Evolutionary conservation across 2,329 filamentous ascomycete genomes (phyloP), one percentile per base, ranked within the genome.

Genomic region (Colletotrichum euphorbiae): DNA sequence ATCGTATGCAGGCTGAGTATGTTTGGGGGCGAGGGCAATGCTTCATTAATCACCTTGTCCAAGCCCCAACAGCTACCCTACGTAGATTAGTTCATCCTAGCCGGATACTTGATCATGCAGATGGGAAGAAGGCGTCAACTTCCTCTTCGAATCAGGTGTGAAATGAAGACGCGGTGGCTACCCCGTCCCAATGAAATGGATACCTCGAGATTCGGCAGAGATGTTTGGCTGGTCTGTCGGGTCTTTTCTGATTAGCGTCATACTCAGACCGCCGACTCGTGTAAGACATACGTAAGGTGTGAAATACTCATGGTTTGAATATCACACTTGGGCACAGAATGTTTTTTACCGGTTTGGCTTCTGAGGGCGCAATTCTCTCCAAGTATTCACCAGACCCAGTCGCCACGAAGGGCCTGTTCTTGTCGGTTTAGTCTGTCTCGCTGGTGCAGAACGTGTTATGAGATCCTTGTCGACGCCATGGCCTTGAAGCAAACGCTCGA

Each of bases 51-150:
- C 48, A 36, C 28, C 21, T 40, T 19, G 13, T 46, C 12, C 52
- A n/a, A 45, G 40, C 21, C 50, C 61, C 52, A 52, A 33, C 31
- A 64, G 45, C 36, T 64, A 63, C 60, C 52, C 31, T 19, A 63
- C 38, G 36, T 43, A 57, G 59, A 45, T 51, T 58, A 51, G 60
- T 52, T 46, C 31, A 15, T 12, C 12, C 19, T 8, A 36, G 42
- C 38, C 43, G 31, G 21, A 33, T 24, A 24, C 21, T 42, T 21
- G 40, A 55, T n/a, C 42, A 61, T 66, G 62, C 48, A 62, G n/a
- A 21, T 59, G 36, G 31, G 31, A 48, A 17, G 21, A 40, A 66
- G 33, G 33, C 38, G 38, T 31, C 48, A 55, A 40, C 57, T 43
- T 21, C 48, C n/a, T 33, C 9, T 24, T 12, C 12, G 28, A 28